Base-by-base conservation (phyloP, 768 basidiomycete genomes). In the Brasilioporus rufonigricans region DNA sequence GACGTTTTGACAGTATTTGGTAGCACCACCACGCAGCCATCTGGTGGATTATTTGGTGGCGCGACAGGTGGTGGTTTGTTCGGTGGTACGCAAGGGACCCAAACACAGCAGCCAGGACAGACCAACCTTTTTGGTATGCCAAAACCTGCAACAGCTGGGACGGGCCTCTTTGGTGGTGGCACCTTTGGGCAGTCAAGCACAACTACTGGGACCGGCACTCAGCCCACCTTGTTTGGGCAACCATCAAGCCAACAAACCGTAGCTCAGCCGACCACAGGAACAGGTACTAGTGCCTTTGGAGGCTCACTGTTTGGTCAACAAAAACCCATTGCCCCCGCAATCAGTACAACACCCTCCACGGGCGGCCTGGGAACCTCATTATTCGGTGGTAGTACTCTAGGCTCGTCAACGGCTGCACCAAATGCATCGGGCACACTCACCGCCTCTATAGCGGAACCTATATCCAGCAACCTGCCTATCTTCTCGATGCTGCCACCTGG, bases 381-480 rank as follows among this genome's bases (percentile, higher is more conserved):
- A 14, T 83, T 81, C 59, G 72, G 75, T 21, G 64, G 58, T 27
- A 64, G 55, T 33, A 66, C 55, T 44, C 71, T 82, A 26, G 76
- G 75, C 44, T 68, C 74, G 12, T 79, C 80, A 31, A 64, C 71
- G 0, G 66, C 66, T 43, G 71, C 73, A 50, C 73, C 76, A n/a
- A 81, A 73, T 31, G 74, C 76, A 39, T 82, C 83, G 71, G 83
- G 83, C 35, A 70, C 79, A 0, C 74, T 96, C 50, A 89, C 87
- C 10, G 90, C 93, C 2, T 94, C 94, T 19, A 91, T 98, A 65
- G 86, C 89, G 26, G 89, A 95, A 68, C 91, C 91, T 9, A 86
- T 93, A 58, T 82, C 80, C 31, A 76, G 82, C 47, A 86, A 87
- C 57, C 68, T 90, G 48, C 86, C 85, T 5, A 85, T 89, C 48